Percentiles rank a stretch among this genome's conserved stretches.
Evolutionary conservation across 768 basidiomycete species (phyloP).

Genomic region (Tricholoma terreum): DNA sequence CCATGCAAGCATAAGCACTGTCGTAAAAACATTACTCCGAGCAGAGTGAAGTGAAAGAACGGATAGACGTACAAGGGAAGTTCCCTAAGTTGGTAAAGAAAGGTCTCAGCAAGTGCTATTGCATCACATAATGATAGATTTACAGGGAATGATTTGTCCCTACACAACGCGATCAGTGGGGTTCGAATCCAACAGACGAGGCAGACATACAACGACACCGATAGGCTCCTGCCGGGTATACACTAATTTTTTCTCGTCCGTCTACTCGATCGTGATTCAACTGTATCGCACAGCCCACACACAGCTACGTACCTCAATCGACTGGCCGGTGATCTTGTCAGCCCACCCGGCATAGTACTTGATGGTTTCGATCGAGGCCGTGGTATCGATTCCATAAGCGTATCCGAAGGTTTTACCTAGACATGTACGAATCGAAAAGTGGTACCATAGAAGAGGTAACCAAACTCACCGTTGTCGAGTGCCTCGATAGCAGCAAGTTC

Average conservation of each 20-base stretch:
- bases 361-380: slow-evolving; percentile 32
- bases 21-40: slow-evolving; percentile 14
- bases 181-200: background rate
- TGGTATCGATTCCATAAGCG: slow-evolving; percentile 23
- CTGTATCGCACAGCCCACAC: background rate
- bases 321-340: slow-evolving; percentile 35
- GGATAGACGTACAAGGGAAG: slow-evolving; percentile 44
- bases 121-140: slow-evolving; percentile 8
- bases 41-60: background rate
- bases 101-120: slow-evolving; percentile 15
- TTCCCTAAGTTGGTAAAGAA: slow-evolving; percentile 49
- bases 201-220: slow-evolving; percentile 1
- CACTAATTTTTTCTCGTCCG: background rate
- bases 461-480: slow-evolving; percentile 39
- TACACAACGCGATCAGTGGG: slow-evolving; percentile 24
- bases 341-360: slow-evolving; percentile 59
- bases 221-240: slow-evolving; percentile 3
- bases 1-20: slow-evolving; percentile 64
- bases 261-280: background rate
- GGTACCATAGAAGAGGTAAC: background rate
- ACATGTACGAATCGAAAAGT: background rate
- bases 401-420: slow-evolving; percentile 29
- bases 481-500: slow-evolving; percentile 51
- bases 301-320: background rate
- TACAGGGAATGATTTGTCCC: slow-evolving; percentile 31